These are phyloP conservation scores for Daphne laureola DNA, from an alignment of 441 rosid species.

Conservation along the genomic window DNA sequence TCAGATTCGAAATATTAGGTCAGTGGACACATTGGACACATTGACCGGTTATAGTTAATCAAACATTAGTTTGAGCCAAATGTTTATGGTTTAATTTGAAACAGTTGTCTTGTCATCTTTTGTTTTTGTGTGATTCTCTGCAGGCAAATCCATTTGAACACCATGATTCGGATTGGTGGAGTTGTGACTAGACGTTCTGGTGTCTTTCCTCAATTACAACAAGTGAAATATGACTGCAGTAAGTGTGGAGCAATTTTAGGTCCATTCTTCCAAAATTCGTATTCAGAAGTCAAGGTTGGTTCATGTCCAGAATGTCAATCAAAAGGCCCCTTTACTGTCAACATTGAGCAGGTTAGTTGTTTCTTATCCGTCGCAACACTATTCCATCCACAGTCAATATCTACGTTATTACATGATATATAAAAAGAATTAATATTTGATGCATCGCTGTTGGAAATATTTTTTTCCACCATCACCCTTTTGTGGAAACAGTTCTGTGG, in stretches of 20 bases:
- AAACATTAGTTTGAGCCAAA: too few relatives aligned
- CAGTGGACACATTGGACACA: constrained; percentile 6
- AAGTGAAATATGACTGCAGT: constrained; percentile 95
- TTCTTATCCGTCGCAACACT: constrained; percentile 5
- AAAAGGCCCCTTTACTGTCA: constrained; percentile 92
- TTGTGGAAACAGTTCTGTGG: too few relatives aligned
- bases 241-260: constrained; percentile 91
- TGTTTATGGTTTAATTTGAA: background rate
- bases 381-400: background rate
- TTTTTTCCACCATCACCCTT: too few relatives aligned
- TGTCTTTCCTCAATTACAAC: constrained; percentile 95
- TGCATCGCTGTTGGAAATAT: too few relatives aligned
- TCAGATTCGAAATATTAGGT: constrained; percentile 95
- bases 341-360: constrained; percentile 76
- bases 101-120: background rate
- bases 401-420: background rate
- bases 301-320: constrained; percentile 99
- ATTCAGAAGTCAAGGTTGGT: constrained; percentile 97
- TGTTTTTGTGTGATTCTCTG: constrained; percentile 7
- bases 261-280: constrained; percentile 93
- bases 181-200: constrained; percentile 97
- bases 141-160: constrained; percentile 97
- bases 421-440: too few relatives aligned
- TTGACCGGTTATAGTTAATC: background rate
- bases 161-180: constrained; percentile 98